Base-by-base conservation (phyloP, 2,329 filamentous ascomycete genomes). In the Ascochyta clinopodiicola region DNA sequence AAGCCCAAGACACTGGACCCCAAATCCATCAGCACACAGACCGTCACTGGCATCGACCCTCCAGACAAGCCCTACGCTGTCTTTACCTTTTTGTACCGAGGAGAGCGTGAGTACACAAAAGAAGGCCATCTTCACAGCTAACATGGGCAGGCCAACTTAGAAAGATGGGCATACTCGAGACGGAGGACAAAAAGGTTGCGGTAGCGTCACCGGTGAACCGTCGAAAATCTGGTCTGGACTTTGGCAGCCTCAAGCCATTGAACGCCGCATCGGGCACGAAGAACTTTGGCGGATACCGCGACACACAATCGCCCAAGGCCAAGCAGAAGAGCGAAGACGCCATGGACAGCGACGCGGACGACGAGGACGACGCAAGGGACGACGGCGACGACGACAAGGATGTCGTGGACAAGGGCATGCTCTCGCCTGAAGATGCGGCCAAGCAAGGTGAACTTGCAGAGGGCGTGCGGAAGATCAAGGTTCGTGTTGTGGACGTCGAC, bases 11-110 rank as follows among this genome's bases (percentile, higher is more conserved):
- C 92, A 1, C 82, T 97, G 48, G 96, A 98, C 78, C 94, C 94
- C 0, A 97, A 97, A 79, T 92, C 92, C 2, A 99, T 99, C 72
- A 98, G 93, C 72, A 99, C 95, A 2, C 95, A 99, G 78, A 99
- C 95, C 0, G 95, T 99, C n/a, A 98, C 95, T 8, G 95, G 94
- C 17, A 96, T 98, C 60, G 95, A 99, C 75, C 91, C 92, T 0
- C 92, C 93, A 19, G 94, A 98, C 60, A 95, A 94, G 77, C 95
- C 96, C 3, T 99, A 96, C 78, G 95, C 95, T 4, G 89, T 91
- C 8, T 99, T 99, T 75, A 98, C 96, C 25, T 99, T 99, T 76
- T 92, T 98, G 78, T 99, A 99, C 75, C 87, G 95, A 58, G 95
- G 95, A 74, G 91, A 96, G 74, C 89, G 94, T 96, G 82, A 81